These are phyloP conservation scores for Albugo candida DNA, from an alignment of 352 stramenopile species.

Conservation along the genomic window DNA sequence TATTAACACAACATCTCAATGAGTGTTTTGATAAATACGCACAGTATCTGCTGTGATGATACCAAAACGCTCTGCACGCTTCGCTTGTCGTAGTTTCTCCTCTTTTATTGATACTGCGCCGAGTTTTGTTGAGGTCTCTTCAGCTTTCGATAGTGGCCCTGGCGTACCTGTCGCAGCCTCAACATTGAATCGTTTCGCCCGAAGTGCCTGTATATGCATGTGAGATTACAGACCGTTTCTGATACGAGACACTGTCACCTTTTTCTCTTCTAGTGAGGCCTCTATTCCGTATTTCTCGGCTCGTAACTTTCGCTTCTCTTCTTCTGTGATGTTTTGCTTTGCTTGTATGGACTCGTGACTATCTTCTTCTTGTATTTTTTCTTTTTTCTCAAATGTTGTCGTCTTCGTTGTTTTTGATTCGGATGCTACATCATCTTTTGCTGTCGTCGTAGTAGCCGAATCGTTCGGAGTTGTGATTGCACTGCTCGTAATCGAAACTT, in stretches of 20 bases:
- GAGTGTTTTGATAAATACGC: constrained; percentile 3
- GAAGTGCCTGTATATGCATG: constrained; percentile 19
- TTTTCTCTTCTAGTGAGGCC: constrained; percentile 51
- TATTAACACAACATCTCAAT: not conserved
- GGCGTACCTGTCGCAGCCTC: constrained; percentile 12
- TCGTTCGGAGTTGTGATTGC: constrained; percentile 9
- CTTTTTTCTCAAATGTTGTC: constrained; percentile 3
- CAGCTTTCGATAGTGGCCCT: not conserved
- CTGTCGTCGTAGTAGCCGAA: not conserved
- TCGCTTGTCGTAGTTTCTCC: constrained; percentile 44
- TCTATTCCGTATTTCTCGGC: constrained; percentile 68
- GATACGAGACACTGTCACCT: constrained; percentile 12
- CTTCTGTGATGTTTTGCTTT: constrained; percentile 25
- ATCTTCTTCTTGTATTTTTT: not conserved
- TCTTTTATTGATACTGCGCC: constrained; percentile 10
- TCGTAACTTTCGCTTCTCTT: constrained; percentile 57
- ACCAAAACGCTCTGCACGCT: constrained; percentile 56
- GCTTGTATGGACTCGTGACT: constrained; percentile 1
- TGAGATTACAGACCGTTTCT: too few relatives aligned
- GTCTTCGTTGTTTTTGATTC: constrained; percentile 4
- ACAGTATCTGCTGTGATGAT: constrained; percentile 64
- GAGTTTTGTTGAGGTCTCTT: not conserved
- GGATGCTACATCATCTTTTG: constrained; percentile 10
- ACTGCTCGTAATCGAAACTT: not conserved
- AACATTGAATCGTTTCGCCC: constrained; percentile 64